phyloP scores from a whole-genome alignment of 2,329 filamentous ascomycete genomes.

The Coleophoma eucalyptorum region DNA sequence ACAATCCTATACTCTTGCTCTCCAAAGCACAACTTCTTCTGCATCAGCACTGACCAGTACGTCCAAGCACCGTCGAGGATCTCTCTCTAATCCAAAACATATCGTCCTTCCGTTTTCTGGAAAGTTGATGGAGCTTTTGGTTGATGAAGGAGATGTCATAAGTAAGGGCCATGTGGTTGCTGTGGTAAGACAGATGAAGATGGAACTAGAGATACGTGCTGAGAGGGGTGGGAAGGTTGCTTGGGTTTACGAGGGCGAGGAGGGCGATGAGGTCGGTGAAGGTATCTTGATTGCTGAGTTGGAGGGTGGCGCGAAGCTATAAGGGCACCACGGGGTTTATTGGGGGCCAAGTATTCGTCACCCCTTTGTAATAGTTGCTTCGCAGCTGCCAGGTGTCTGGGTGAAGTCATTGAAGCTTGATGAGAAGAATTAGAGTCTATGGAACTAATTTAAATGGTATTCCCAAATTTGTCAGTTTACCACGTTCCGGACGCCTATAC shows the following conservation, averaged over 20 bases:
- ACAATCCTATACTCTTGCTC: slow-evolving; percentile 36
- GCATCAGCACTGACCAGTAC: slow-evolving; percentile 47
- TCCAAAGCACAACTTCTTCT: slow-evolving; percentile 35
- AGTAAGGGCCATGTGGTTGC: slow-evolving; percentile 48
- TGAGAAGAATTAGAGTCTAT: too few species aligned
- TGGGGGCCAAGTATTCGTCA: too few species aligned
- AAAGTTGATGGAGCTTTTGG: slow-evolving; percentile 54
- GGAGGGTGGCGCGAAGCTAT: slow-evolving; percentile 4
- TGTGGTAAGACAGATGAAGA: slow-evolving; percentile 65
- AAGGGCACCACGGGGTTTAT: background rate
- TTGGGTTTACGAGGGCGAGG: slow-evolving; percentile 23
- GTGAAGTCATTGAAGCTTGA: too few species aligned
- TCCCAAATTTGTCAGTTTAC: too few species aligned
- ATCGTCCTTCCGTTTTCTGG: slow-evolving; percentile 54
- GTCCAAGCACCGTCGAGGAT: slow-evolving; percentile 42
- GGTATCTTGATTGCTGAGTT: slow-evolving; percentile 19
- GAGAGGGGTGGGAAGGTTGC: slow-evolving; percentile 14
- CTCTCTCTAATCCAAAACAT: slow-evolving; percentile 44
- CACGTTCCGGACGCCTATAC: too few species aligned
- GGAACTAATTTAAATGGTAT: too few species aligned
- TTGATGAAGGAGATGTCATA: slow-evolving; percentile 46
- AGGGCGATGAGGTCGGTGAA: slow-evolving; percentile 22
- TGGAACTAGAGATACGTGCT: slow-evolving; percentile 59
- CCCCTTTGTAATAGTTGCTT: too few species aligned
- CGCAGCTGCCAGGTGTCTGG: too few species aligned